Evolutionary conservation across 164 flowering plant genomes (phyloP), one percentile per base, ranked within the genome.

Genomic region (Aristolochia fimbriata): DNA sequence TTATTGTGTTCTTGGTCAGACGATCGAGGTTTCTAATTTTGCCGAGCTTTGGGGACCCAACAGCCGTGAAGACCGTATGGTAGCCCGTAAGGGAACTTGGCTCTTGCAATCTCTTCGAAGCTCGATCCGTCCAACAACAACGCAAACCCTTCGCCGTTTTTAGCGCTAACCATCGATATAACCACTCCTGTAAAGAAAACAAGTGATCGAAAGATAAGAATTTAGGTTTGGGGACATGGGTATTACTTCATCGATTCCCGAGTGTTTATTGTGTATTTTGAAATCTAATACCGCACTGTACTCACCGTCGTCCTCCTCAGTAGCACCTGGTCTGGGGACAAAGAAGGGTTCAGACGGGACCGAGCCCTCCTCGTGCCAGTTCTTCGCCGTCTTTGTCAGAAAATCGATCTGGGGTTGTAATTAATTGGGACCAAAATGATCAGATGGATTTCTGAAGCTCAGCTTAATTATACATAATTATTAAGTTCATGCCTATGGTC

Each of bases 1-100:
- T 27, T 27, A 27, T 2, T 27, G 5, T 27, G 30, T 27, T 27
- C 30, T n/a, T n/a, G n/a, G n/a, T n/a, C n/a, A n/a, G n/a, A n/a
- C n/a, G n/a, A n/a, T n/a, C n/a, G n/a, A n/a, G n/a, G n/a, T n/a
- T n/a, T n/a, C n/a, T 37, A 37, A 37, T 37, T 37, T 7, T 37
- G 13, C 46, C 43, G 46, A 15, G 50, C 61, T 66, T 80, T 83
- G 9, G 98, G 98, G 24, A 91, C 83, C 98, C 96, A 89, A 60
- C 96, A 87, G 21, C 98, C 98, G 74, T 92, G 98, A 19, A 93
- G 71, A 7, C 98, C 98, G 58, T 92, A 89, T 0, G 98, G 96
- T 62, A 91, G 91, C 15, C 95, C 98, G 58, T 85, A 87, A 0
- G 95, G 91, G 61, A 88, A 85, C 68, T 80, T 81, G 19, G 96